Evolutionary conservation across 2,329 filamentous ascomycete species (phyloP).

Genomic region (Elsinoe ampelina): DNA sequence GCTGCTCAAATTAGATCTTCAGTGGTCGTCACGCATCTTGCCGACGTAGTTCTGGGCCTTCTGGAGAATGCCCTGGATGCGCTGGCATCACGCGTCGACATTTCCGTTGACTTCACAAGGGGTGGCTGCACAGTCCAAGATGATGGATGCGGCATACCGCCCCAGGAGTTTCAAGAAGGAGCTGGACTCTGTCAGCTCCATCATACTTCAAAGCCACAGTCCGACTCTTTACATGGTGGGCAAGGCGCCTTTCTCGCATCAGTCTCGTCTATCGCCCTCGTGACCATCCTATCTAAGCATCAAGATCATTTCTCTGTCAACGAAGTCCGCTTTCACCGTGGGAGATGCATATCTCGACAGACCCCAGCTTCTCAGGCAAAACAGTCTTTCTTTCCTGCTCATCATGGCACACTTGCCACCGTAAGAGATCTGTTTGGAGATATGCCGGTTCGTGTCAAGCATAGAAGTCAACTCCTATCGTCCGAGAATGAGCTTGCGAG

Average conservation of each 20-base stretch:
- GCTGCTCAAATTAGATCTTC: conserved; percentile 78
- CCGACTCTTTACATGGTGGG: conserved; percentile 49
- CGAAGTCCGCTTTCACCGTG: conserved; percentile 61
- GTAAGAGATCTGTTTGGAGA: conserved; percentile 79
- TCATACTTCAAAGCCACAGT: conserved; percentile 65
- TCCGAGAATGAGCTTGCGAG: conserved; percentile 45
- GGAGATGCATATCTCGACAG: conserved; percentile 54
- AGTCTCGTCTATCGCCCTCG: conserved; percentile 62
- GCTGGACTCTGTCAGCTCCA: conserved; percentile 59
- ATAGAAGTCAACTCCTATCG: conserved; percentile 51
- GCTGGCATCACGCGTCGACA: conserved; percentile 54
- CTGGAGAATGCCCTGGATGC: conserved; percentile 82
- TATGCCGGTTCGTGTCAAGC: conserved; percentile 84
- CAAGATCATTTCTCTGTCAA: conserved; percentile 51
- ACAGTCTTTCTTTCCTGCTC: conserved; percentile 40
- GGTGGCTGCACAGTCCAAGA: conserved; percentile 77
- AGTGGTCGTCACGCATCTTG: conserved; percentile 64
- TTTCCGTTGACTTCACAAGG: conserved; percentile 63
- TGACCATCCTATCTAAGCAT: conserved; percentile 68
- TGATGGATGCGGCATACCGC: conserved; percentile 67
- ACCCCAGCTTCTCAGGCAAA: conserved; percentile 52
- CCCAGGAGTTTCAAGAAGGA: conserved; percentile 58
- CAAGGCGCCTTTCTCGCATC: conserved; percentile 70
- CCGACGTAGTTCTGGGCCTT: conserved; percentile 60
- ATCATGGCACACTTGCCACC: conserved; percentile 64